phyloP scores from a whole-genome alignment of 257 asterid genomes.

The Nemophila menziesii region DNA sequence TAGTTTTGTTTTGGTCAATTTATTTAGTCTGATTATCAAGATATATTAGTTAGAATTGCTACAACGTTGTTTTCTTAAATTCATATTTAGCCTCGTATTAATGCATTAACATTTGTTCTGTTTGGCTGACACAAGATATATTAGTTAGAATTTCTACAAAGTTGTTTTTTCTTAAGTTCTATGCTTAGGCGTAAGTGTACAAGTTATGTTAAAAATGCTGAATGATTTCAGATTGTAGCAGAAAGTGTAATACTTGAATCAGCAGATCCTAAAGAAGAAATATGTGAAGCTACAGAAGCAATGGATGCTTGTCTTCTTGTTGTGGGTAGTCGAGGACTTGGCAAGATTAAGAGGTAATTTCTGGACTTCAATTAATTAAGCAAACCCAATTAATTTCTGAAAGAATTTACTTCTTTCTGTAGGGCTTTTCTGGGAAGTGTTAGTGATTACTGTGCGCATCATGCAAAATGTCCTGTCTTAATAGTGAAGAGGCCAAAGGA shows the following conservation, averaged over 20 bases:
- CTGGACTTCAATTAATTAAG: neutral
- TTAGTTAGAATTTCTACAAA: no score
- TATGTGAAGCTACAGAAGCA: conserved; percentile 33
- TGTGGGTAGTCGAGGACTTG: conserved; percentile 50
- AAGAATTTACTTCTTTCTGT: neutral
- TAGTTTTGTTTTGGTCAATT: no score
- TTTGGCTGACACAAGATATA: no score
- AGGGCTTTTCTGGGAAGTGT: conserved; percentile 56
- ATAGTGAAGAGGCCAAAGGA: conserved; percentile 30
- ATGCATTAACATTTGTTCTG: no score
- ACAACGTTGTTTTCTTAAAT: no score
- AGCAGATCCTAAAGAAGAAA: conserved; percentile 49
- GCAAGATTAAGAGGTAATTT: conserved; percentile 41
- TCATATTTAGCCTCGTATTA: no score
- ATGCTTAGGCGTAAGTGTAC: neutral
- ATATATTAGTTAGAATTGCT: neutral
- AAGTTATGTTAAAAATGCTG: neutral
- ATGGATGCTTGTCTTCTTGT: conserved; percentile 35
- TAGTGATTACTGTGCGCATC: conserved; percentile 36
- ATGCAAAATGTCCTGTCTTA: conserved; percentile 37
- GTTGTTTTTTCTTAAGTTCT: neutral
- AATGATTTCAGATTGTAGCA: conserved; percentile 21
- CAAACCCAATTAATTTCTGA: no score
- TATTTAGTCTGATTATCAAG: no score
- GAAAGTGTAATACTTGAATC: conserved; percentile 19